Evolutionary conservation across 495 filamentous ascomycete genomes (phyloP), one percentile per base, ranked within the genome.

Genomic region (Aspergillus hancockii): DNA sequence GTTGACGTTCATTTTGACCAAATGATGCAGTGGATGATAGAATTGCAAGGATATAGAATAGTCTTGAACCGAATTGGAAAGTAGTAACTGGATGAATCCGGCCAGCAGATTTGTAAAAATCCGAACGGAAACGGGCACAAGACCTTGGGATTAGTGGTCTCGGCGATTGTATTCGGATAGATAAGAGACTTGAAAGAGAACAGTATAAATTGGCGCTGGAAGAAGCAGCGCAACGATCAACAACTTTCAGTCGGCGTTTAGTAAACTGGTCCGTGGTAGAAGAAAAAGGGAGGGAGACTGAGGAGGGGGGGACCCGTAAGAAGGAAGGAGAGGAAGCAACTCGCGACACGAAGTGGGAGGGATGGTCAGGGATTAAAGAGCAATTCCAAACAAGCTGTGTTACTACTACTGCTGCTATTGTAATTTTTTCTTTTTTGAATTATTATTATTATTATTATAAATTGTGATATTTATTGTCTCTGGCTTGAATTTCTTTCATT

Each of bases 1-100:
- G 77, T 92, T 93, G 79, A 96, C 87, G 75, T 93, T 91, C 92
- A 97, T 96, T 56, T 36, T 81, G 72, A 49, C 62, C 8, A 12
- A 34, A 30, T 41, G 14, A 43, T 57, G 8, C 8, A 55, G 49
- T 46, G 43, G 41, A 47, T 53, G 38, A 21, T 23, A 41, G 57
- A 40, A 25, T 19, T 34, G 32, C 13, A 51, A 57, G 51, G 22
- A 22, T 47, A 52, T 38, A 46, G 52, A 52, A 58, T 36, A 60
- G 28, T 52, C 41, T 55, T 57, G 59, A 49, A 38, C 49, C 3
- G 25, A 59, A 21, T 54, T 45, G 18, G n/a, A 45, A 52, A 52
- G 49, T 54, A 46, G 49, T 25, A 28, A 28, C 0, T 25, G 40
- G 54, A n/a, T 3, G 47, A 61, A 52, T 40, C 46, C 30, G 50